These are phyloP conservation scores for Fragaria nilgerrensis DNA, from an alignment of 306 rosid species.

Conservation along the genomic window DNA sequence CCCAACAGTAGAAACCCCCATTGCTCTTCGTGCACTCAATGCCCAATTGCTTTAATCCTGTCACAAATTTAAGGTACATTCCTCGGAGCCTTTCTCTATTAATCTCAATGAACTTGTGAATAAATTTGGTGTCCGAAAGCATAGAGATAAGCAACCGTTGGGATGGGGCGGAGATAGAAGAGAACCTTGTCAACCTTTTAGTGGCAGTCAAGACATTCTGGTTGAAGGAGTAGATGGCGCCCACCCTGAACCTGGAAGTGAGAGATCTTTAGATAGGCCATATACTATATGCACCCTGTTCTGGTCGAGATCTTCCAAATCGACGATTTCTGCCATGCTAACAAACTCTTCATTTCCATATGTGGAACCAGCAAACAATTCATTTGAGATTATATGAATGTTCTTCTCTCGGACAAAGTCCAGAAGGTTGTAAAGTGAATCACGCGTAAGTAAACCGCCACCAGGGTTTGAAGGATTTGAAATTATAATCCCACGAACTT, in stretches of 20 bases:
- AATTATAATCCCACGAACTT: constrained; percentile 78
- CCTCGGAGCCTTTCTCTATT: constrained; percentile 50
- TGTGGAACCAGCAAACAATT: constrained; percentile 60
- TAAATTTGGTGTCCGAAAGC: constrained; percentile 71
- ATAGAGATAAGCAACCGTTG: constrained; percentile 69
- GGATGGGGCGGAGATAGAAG: constrained; percentile 62
- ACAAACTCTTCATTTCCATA: constrained; percentile 57
- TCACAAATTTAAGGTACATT: constrained; percentile 49
- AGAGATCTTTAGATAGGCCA: constrained; percentile 71
- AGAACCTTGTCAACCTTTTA: constrained; percentile 66
- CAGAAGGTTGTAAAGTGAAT: constrained; percentile 60
- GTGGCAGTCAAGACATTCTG: constrained; percentile 61
- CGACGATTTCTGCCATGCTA: constrained; percentile 78
- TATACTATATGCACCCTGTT: constrained; percentile 82
- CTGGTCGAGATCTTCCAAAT: constrained; percentile 57
- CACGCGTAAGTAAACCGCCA: constrained; percentile 60
- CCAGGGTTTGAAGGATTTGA: constrained; percentile 78
- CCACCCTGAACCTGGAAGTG: constrained; percentile 71
- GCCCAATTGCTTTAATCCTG: constrained; percentile 72
- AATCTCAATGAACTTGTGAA: constrained; percentile 43
- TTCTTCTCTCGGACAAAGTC: constrained; percentile 93
- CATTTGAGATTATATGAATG: constrained; percentile 80
- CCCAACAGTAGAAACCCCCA: constrained; percentile 95
- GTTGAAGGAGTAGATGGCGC: constrained; percentile 72
- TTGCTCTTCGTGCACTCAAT: constrained; percentile 61